Evolutionary conservation across 2,329 filamentous ascomycete genomes (phyloP), one percentile per base, ranked within the genome.

Genomic region (Fusarium secorum): DNA sequence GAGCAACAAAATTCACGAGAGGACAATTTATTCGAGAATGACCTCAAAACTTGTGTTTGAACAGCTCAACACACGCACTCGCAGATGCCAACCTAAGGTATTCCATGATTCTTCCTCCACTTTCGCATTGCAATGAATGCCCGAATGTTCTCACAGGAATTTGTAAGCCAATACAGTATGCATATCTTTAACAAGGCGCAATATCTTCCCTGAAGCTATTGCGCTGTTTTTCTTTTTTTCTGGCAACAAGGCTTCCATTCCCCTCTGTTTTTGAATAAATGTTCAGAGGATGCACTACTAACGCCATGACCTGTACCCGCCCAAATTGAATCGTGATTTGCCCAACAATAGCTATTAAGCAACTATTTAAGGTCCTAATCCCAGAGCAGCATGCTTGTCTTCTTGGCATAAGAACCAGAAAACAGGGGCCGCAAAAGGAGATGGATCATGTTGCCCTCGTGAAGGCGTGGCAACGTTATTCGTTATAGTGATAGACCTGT

Each of bases 401-500:
- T 62, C 53, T 54, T 64, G 44, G 48, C 54, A 64, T 69, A 55
- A 66, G 63, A 62, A 53, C 66, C 52, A 55, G 59, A 70, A 46
- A 51, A 64, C 55, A 60, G 60, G 39, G 35, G 52, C 61, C 63
- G 52, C 49, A 41, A 6, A 42, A 42, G 51, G 24, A 45, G 45
- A 44, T 71, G 49, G 61, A 64, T 45, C 28, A 60, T 60, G 54
- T 63, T 54, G 48, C 64, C 59, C 30, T 35, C 41, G 33, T 41
- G 45, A 48, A 62, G 20, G 18, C 55, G 44, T 38, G 39, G n/a
- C 35, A 36, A 66, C 66, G 77, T 85, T 87, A 95, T 84, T 97
- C 93, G 79, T 97, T 95, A 84, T 94, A 95, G 81, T 97, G 93
- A 81, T 94, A 97, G 69, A 96, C 91, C 93, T 96, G 24, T 45